These are phyloP conservation scores for Boletellus sp. DNA, from an alignment of 768 basidiomycete species.

Conservation along the genomic window DNA sequence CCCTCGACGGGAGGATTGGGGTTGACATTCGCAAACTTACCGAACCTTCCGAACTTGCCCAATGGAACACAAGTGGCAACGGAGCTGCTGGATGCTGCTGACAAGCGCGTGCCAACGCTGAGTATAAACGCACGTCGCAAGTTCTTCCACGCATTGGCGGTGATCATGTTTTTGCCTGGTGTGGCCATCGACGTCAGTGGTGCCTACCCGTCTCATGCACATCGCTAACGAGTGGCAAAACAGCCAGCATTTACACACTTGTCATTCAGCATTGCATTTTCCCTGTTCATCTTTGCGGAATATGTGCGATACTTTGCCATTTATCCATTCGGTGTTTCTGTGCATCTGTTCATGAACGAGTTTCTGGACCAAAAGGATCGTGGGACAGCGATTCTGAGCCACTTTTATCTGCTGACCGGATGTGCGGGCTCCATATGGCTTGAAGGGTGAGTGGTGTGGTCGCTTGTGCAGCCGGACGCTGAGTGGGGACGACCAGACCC, in stretches of 20 bases:
- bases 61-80: constrained; percentile 59
- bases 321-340: constrained; percentile 88
- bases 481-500: constrained; percentile 31
- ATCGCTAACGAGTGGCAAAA: constrained; percentile 14
- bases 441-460: constrained; percentile 65
- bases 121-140: constrained; percentile 91
- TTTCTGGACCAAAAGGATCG: constrained; percentile 94
- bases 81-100: constrained; percentile 76
- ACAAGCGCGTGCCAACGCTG: constrained; percentile 86
- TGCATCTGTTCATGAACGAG: constrained; percentile 97
- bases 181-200: constrained; percentile 82
- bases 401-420: constrained; percentile 95
- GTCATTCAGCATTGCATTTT: constrained; percentile 92
- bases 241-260: constrained; percentile 97
- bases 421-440: constrained; percentile 95
- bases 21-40: constrained; percentile 41
- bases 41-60: constrained; percentile 49
- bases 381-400: constrained; percentile 94
- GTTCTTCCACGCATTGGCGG: constrained; percentile 94
- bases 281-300: constrained; percentile 93
- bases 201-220: constrained; percentile 2
- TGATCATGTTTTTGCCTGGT: constrained; percentile 95
- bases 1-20: constrained; percentile 28
- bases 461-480: background rate
- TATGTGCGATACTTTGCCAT: constrained; percentile 98